These are phyloP conservation scores for Monoraphidium neglectum DNA, from an alignment of 139 green algal species.

Conservation along the genomic window DNA sequence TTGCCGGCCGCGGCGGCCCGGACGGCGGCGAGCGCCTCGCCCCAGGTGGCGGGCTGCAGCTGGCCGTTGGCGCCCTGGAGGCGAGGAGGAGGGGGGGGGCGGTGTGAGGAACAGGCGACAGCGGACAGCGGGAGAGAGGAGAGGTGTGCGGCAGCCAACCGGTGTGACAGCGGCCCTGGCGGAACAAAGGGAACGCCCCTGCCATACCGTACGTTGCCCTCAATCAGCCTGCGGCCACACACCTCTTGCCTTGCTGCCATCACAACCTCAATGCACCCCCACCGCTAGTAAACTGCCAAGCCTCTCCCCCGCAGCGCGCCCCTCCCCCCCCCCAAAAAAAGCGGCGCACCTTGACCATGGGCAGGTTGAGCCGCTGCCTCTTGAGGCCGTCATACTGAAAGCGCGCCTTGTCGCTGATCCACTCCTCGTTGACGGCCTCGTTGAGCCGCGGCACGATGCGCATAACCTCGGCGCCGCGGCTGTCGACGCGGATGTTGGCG, in stretches of 20 bases:
- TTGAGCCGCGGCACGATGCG: constrained; percentile 93
- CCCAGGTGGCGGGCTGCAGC: constrained; percentile 75
- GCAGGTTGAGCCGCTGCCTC: constrained; percentile 89
- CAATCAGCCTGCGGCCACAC: no score
- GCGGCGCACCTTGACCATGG: constrained; percentile 75
- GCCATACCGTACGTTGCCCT: no score
- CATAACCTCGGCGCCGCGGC: constrained; percentile 90
- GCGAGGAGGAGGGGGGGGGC: not conserved
- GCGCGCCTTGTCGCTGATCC: constrained; percentile 94
- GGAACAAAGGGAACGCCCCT: not conserved
- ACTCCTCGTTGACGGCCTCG: constrained; percentile 99
- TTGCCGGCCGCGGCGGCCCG: constrained; percentile 45
- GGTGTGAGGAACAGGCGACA: not conserved
- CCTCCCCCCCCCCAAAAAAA: not conserved
- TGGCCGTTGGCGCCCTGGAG: constrained; percentile 48
- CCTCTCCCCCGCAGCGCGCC: not conserved
- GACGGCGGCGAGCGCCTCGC: constrained; percentile 70
- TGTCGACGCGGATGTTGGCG: constrained; percentile 84
- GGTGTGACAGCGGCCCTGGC: no score
- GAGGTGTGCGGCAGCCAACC: no score
- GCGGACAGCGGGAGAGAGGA: no score
- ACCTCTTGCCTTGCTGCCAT: no score
- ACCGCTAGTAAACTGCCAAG: not conserved
- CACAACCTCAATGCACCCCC: not conserved
- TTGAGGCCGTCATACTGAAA: constrained; percentile 98